These are phyloP conservation scores for Candolleomyces efflorescens DNA, from an alignment of 768 basidiomycete species.

Conservation along the genomic window DNA sequence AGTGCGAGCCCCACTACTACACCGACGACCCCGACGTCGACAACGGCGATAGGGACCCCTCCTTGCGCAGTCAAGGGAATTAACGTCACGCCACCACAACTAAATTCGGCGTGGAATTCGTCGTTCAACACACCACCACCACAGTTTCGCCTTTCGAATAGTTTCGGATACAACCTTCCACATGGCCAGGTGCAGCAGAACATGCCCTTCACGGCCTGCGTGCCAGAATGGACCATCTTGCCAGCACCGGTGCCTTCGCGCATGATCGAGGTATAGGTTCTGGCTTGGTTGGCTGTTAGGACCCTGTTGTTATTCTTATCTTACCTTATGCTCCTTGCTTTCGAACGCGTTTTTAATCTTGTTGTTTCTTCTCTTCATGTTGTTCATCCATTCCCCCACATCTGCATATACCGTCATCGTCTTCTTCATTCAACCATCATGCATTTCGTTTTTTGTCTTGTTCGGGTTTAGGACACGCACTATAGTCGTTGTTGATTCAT, in stretches of 20 bases:
- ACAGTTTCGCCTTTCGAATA: background rate
- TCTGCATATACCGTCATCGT: no score
- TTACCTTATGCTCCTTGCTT: no score
- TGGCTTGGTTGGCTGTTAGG: no score
- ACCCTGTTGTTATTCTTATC: no score
- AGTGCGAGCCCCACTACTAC: no score
- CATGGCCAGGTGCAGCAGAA: background rate
- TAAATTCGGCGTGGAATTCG: background rate
- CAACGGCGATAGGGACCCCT: no score
- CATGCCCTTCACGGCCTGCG: background rate
- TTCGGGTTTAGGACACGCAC: background rate
- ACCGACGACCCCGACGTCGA: no score
- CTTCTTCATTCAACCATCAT: background rate
- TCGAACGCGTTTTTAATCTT: no score
- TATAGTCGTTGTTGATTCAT: background rate
- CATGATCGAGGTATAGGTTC: background rate
- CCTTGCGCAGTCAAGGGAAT: no score
- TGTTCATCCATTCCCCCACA: no score
- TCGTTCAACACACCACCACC: background rate
- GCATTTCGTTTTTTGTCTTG: background rate
- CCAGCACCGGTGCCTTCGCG: background rate
- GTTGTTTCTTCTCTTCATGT: no score
- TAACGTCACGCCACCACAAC: no score
- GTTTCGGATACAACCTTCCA: background rate
- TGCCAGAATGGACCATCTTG: background rate